Conservation (phyloP, 306 rosid species). For the Dryas drummondii region DNA sequence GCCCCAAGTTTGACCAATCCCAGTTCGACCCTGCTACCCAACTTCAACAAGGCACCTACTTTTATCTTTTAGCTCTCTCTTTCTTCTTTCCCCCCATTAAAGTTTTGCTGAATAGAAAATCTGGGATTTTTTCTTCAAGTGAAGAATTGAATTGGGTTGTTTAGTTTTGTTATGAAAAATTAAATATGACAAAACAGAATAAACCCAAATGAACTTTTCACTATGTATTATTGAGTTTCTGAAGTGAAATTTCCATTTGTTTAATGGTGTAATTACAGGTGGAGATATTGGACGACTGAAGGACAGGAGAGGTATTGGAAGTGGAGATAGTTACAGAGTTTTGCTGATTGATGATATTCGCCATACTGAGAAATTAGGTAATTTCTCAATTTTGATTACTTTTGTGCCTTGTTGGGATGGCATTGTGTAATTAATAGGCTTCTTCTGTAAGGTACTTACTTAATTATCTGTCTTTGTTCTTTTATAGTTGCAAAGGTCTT, state of each 20-base stretch:
- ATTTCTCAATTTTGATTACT: neutral
- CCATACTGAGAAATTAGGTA: slow-evolving; percentile 30
- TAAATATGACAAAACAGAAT: too few relatives aligned
- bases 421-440: neutral
- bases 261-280: slow-evolving; percentile 1
- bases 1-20: slow-evolving; percentile 27
- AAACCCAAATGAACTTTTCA: neutral
- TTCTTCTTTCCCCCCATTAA: neutral
- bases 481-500: slow-evolving; percentile 31
- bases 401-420: neutral
- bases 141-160: neutral
- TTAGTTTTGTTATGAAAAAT: neutral
- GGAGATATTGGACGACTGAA: slow-evolving; percentile 30
- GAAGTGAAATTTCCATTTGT: neutral
- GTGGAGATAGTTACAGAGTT: slow-evolving; percentile 33
- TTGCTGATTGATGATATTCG: slow-evolving; percentile 30
- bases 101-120: neutral
- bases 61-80: too few relatives aligned
- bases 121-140: neutral
- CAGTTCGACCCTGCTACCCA: slow-evolving; percentile 18
- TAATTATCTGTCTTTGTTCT: neutral
- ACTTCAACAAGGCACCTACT: slow-evolving; percentile 11
- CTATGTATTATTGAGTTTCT: too few relatives aligned
- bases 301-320: slow-evolving; percentile 20
- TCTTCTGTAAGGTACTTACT: too few relatives aligned